Base-by-base conservation (phyloP, 139 green algal species). In the Yamagishiella unicocca region DNA sequence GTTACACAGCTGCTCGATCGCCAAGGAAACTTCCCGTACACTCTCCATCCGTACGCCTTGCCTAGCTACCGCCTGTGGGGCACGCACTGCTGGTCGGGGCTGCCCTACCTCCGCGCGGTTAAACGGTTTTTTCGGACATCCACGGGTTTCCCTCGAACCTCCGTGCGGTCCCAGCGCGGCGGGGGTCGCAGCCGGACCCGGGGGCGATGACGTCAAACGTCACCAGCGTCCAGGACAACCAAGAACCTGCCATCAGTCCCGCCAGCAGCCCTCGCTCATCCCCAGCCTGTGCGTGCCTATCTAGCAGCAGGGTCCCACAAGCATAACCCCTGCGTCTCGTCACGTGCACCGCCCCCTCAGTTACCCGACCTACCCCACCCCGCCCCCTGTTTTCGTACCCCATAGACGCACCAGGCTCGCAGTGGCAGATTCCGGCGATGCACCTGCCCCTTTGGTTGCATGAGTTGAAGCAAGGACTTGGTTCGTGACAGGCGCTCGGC, bases 351-450 rank as follows among this genome's bases (percentile, higher is more conserved):
- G 12, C 12, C 50, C 50, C 12, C 12, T 58, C 50, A 17, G 50
- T 58, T 58, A 12, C 50, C 12, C 12, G 12, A 25, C 12, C 50
- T 12, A 58, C 50, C 50, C 12, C 50, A 58, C 50, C 50, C 17
- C 12, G 50, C 12, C 10, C 31, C 29, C 62, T 33, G n/a, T n/a
- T n/a, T n/a, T n/a, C n/a, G n/a, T n/a, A n/a, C n/a, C n/a, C n/a
- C n/a, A n/a, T n/a, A n/a, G n/a, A 64, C 78, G 1, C 53, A 74
- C 78, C 78, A 33, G 55, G 58, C 22, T 43, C 7, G 58, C 78
- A 84, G 58, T 84, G 55, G 78, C 78, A 84, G 2, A 84, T 61
- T 5, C 78, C 78, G 0, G 54, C 55, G 14, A 84, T 42, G 38
- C 78, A 84, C 31, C 29, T 55, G 1, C 78, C 78, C 17, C 58